Evolutionary conservation across 139 green algal species (phyloP).

Genomic region (Chloropicon primus): DNA sequence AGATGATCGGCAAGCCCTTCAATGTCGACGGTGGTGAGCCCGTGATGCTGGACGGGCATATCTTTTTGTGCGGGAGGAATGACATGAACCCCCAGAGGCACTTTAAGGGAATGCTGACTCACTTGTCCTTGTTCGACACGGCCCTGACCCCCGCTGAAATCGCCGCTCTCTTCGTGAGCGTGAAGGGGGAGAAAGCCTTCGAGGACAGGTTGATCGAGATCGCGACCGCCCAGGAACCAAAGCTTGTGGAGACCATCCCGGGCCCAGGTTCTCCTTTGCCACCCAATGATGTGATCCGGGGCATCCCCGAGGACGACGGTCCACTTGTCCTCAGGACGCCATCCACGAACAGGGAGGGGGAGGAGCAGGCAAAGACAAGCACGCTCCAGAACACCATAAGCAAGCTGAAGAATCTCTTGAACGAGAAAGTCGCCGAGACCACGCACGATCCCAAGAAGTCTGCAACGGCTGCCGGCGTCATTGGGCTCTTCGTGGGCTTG

Average conservation of each 20-base stretch:
- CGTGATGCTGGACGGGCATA: conserved; percentile 43
- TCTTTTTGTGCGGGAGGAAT: conserved; percentile 26
- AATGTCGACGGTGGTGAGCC: conserved; percentile 18
- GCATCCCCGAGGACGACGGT: too few relatives aligned
- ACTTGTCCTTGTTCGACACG: conserved; percentile 20
- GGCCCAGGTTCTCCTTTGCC: neutral
- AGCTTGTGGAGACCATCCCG: neutral
- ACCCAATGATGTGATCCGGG: too few relatives aligned
- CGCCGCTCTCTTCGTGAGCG: conserved; percentile 9
- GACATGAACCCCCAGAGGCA: conserved; percentile 6
- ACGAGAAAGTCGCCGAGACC: too few relatives aligned
- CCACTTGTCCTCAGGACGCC: too few relatives aligned
- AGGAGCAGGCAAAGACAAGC: too few relatives aligned
- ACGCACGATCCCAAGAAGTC: too few relatives aligned
- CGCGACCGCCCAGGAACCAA: neutral
- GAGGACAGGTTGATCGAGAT: neutral
- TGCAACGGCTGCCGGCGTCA: neutral
- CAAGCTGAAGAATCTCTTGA: too few relatives aligned
- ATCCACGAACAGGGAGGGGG: too few relatives aligned
- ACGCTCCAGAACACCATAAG: too few relatives aligned
- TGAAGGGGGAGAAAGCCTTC: conserved; percentile 6
- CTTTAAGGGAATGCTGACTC: conserved; percentile 19
- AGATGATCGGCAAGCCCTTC: neutral
- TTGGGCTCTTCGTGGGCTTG: neutral
- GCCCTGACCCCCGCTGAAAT: conserved; percentile 14